Percentiles rank a stretch among this genome's conserved stretches.
Evolutionary conservation across 2,329 filamentous ascomycete species (phyloP).

Genomic region (Immersiporthe knoxdaviesiana): DNA sequence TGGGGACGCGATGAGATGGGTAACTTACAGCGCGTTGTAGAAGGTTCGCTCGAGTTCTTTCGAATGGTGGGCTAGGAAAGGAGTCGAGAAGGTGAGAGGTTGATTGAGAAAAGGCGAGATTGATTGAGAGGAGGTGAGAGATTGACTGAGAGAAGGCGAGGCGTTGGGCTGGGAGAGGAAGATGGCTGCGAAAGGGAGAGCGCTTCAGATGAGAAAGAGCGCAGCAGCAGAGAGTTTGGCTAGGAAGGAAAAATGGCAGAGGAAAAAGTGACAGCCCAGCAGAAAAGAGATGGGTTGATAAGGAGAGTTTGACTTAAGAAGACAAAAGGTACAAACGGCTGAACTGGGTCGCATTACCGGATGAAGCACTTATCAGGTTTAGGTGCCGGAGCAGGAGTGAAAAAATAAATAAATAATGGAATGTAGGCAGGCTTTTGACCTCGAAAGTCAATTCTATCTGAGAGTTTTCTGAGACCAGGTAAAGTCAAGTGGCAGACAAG

Average conservation of each 20-base stretch:
- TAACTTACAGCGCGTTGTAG: neutral
- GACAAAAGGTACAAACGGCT: neutral
- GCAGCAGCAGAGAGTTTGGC: no score
- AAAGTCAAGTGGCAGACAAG: neutral
- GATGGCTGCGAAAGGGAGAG: no score
- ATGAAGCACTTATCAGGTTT: neutral
- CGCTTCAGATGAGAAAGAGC: no score
- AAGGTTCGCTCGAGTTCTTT: neutral
- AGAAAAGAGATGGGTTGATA: neutral
- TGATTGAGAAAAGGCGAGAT: neutral
- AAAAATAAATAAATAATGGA: no score
- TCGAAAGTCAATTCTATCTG: neutral
- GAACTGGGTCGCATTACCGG: neutral
- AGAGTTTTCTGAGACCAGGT: neutral
- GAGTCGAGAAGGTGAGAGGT: neutral
- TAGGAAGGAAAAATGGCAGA: neutral
- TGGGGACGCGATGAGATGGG: neutral
- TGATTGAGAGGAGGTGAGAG: no score
- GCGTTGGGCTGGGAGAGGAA: no score
- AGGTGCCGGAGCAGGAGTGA: neutral
- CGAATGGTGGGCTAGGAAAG: neutral
- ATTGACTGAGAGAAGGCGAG: no score
- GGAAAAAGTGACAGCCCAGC: neutral
- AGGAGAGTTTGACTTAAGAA: neutral
- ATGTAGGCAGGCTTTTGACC: neutral